Evolutionary conservation across 2,329 filamentous ascomycete genomes (phyloP), one percentile per base, ranked within the genome.

Genomic region (Trichoderma citrinoviride): DNA sequence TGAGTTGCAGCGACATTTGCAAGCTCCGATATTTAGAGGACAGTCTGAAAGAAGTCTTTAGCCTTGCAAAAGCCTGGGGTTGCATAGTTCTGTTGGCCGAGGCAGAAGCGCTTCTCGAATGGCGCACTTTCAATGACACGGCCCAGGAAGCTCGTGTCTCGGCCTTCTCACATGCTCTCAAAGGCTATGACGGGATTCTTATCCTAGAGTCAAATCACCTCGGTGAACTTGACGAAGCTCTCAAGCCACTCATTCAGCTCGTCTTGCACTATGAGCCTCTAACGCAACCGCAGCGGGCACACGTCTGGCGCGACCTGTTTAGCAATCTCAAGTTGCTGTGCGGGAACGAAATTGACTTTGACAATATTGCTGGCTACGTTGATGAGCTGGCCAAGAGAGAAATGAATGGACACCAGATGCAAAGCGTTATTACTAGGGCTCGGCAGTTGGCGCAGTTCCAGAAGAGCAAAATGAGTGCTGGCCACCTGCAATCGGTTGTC

Each of bases 201-300:
- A 81, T 81, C 71, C 73, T 84, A 2, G 84, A 81, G 0, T 84
- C 81, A 10, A 84, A 83, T 71, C 76, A 80, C 3, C 77, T 82
- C 3, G 78, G 80, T 15, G 73, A 73, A 1, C 76, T 84, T 3
- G 82, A 84, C 58, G 80, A 81, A 60, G 82, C 82, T 0, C 81
- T 83, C 72, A 77, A 77, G 70, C 82, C 80, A 2, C 77, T 80
- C 17, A 79, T 82, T 40, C 80, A 82, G 57, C 67, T 80, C 17
- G 75, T 72, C 1, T 70, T 82, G 0, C 79, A 78, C 72, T 82
- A 81, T 60, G 74, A 76, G 12, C 76, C 74, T 0, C 70, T 79
- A 0, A 73, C 73, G 44, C 74, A 74, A 68, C 67, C 70, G 0
- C 74, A 79, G 62, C 78, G 76, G 1, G 73, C 71, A 7, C 75